Evolutionary conservation across 345 rosid species (phyloP), one percentile per base, ranked within the genome.

Genomic region (Gossypium ekmanianum): DNA sequence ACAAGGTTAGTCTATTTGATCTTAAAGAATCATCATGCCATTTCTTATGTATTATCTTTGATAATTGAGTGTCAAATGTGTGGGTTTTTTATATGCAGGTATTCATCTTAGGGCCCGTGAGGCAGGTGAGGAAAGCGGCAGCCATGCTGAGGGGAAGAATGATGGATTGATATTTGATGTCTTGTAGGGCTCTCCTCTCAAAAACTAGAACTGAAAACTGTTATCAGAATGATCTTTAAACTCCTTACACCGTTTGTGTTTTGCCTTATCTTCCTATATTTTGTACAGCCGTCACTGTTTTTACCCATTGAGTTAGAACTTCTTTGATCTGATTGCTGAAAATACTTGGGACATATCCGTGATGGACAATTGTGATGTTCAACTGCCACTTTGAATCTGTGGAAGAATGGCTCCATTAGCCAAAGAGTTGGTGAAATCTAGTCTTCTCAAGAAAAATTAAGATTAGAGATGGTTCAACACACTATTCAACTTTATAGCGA

Each of bases 111-210:
- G 98, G 98, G 72, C 88, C 96, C 0, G 87, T 86, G 82, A 87
- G 79, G 82, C 88, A 91, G 79, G 98, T 92, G 87, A 91, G 95
- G 74, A 94, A 94, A 82, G 95, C 97, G 39, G 97, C 90, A 78
- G 98, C 98, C 79, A 86, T 92, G 75, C 77, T 94, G 77, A 89
- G 97, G 83, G 98, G 98, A 77, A 91, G 86, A 82, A 87, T 91
- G 97, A 64, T 89, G 85, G 91, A 91, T 51, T 24, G 79, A 18
- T 77, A 52, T 12, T 77, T n/a, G 68, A 58, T 20, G 44, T 9
- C 7, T 44, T 9, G 44, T 43, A 24, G 70, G 61, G 44, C 59
- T 9, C 13, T 20, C 27, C 17, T 52, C 20, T 26, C 47, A 13
- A 8, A 65, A 61, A 11, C 55, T 20, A 18, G 9, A 18, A 56